A percentile compares a stretch with the other conserved stretches of the same genome.
These are phyloP conservation scores for Coelastrella sp. DNA, from an alignment of 139 green algal genomes.

Conservation along the genomic window DNA sequence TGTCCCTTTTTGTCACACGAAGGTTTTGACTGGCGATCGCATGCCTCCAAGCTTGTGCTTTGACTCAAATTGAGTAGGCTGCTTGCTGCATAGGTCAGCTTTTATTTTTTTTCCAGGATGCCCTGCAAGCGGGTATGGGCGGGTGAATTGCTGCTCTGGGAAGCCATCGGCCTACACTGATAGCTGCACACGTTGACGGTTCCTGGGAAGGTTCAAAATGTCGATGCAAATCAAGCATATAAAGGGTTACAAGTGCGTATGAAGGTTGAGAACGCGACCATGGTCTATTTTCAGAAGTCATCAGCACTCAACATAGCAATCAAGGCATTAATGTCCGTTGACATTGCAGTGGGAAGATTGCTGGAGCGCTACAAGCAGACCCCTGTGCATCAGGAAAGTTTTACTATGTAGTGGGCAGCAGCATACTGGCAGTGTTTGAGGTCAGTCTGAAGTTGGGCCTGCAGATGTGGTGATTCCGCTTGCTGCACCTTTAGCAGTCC, in stretches of 20 bases:
- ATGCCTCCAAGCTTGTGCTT: too few species aligned
- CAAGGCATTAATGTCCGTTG: neutral
- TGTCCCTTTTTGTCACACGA: too few species aligned
- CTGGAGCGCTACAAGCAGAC: constrained; percentile 3
- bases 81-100: too few species aligned
- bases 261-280: too few species aligned
- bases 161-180: neutral
- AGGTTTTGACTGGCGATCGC: neutral
- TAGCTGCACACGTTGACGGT: neutral
- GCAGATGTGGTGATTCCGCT: neutral
- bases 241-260: constrained; percentile 48
- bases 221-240: constrained; percentile 41
- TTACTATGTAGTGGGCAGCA: constrained; percentile 41
- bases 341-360: neutral
- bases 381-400: constrained; percentile 15
- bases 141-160: too few species aligned
- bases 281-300: too few species aligned
- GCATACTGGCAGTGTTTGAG: constrained; percentile 25
- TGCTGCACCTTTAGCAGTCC: neutral
- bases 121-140: too few species aligned
- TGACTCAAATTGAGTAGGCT: too few species aligned
- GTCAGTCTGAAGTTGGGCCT: neutral
- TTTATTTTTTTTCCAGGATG: too few species aligned
- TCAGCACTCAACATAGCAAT: neutral
- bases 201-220: neutral